Evolutionary conservation across 768 basidiomycete genomes (phyloP), one percentile per base, ranked within the genome.

Genomic region (Chalciporus sphaerocephalus): DNA sequence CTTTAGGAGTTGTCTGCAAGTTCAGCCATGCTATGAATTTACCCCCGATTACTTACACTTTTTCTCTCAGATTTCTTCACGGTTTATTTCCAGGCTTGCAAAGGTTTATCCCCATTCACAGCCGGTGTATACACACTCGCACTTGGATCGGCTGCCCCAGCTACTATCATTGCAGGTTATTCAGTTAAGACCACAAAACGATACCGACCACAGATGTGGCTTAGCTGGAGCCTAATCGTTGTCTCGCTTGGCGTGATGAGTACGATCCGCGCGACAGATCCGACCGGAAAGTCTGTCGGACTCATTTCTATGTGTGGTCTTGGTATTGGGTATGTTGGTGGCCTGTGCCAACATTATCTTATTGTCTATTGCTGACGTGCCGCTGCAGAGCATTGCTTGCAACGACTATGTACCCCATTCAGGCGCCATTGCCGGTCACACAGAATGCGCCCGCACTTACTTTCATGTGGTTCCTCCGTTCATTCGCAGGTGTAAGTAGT

Each of bases 381-480:
- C 17, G 4, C 28, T 16, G 4, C 15, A 56, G 55, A 8, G 5
- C 44, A 6, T 27, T 52, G 16, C 30, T 18, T 7, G 28, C 53
- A 12, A 57, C 56, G 8, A 62, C 57, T 1, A 67, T 66, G 42
- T 80, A 76, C 53, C 69, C 78, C 0, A 66, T 79, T 33, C 68
- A 76, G 6, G 74, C 78, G 0, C 73, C 78, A 1, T 52, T 79
- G 1, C 60, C 67, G 0, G 56, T 74, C 4, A 50, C 63, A 0
- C 51, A 64, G 6, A 75, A 70, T 39, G 76, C 75, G 5, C 58
- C 64, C 4, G 76, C 78, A 0, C 59, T 79, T 6, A 68, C 73
- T 0, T 71, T 74, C 50, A 69, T 71, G 40, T 58, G 60, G 12
- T 74, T 74, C 51, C 37, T 60, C 6, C 66, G 74, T 6, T 50